Percentiles rank a stretch among this genome's conserved stretches.
These are phyloP conservation scores for Anthoceros angustus DNA, from an alignment of 225 moss, liverwort and hornwort species.

Conservation along the genomic window DNA sequence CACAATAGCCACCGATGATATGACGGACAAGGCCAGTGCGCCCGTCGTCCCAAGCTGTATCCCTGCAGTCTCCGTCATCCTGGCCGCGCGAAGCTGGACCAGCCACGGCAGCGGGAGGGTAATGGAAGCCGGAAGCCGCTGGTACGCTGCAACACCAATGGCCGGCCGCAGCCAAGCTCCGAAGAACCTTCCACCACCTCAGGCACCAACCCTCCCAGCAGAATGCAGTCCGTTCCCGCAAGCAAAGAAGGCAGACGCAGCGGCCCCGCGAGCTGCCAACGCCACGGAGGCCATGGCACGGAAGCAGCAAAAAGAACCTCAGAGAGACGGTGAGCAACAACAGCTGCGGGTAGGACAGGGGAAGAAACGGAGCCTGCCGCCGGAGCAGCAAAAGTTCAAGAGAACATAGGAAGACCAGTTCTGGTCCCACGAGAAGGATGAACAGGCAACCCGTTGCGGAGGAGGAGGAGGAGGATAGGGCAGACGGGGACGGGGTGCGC, in stretches of 20 bases:
- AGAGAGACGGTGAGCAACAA: no score
- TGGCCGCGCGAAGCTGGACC: neutral
- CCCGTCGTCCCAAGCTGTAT: constrained; percentile 26
- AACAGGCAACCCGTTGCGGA: neutral
- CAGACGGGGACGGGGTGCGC: neutral
- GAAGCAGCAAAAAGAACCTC: no score
- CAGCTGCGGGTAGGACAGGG: neutral
- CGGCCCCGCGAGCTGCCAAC: no score
- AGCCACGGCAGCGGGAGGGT: no score
- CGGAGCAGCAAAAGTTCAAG: neutral
- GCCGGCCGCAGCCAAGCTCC: no score
- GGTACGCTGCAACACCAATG: no score
- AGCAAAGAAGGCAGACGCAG: no score
- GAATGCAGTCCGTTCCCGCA: no score
- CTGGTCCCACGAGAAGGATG: neutral
- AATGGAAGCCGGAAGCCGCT: no score
- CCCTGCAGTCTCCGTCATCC: neutral
- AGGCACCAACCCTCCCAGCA: no score
- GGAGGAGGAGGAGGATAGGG: neutral
- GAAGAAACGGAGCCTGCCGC: neutral
- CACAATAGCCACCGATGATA: constrained; percentile 55
- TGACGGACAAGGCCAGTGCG: constrained; percentile 47
- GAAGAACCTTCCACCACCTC: no score
- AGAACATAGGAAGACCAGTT: neutral
- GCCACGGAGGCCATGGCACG: no score